Percentiles rank a stretch among this genome's conserved stretches.
Evolutionary conservation across 805 yeast genomes (phyloP).

Genomic region (Nakazawaea siamensis): DNA sequence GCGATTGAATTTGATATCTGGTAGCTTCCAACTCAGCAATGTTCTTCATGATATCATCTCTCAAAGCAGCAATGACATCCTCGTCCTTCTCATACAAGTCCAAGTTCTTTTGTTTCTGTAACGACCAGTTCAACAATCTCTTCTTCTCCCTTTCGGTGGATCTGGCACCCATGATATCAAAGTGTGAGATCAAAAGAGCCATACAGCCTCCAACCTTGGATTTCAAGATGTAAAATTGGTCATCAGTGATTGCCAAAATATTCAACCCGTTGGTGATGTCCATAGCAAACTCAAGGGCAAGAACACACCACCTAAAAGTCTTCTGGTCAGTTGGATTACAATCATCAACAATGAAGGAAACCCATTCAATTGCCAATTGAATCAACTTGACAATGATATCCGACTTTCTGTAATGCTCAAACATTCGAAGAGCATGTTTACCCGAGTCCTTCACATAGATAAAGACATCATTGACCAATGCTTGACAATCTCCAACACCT

Average conservation of each 20-base stretch:
- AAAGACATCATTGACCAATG: slow-evolving; percentile 65
- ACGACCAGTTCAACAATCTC: slow-evolving; percentile 44
- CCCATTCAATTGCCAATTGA: slow-evolving; percentile 80
- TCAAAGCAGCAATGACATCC: slow-evolving; percentile 46
- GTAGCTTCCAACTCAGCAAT: slow-evolving; percentile 55
- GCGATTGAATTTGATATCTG: slow-evolving; percentile 32
- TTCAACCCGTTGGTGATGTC: slow-evolving; percentile 87
- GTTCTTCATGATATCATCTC: slow-evolving; percentile 61
- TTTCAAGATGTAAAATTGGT: slow-evolving; percentile 63
- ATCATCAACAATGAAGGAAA: slow-evolving; percentile 86
- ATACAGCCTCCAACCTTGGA: slow-evolving; percentile 89
- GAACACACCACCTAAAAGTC: slow-evolving; percentile 94
- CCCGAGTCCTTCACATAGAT: slow-evolving; percentile 78
- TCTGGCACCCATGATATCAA: slow-evolving; percentile 97
- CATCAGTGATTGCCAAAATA: slow-evolving; percentile 70
- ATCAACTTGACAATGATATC: slow-evolving; percentile 65
- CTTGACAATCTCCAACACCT: slow-evolving; percentile 60
- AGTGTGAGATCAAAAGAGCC: slow-evolving; percentile 88
- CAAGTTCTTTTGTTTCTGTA: slow-evolving; percentile 45
- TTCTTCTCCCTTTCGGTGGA: slow-evolving; percentile 61
- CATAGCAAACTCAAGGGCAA: slow-evolving; percentile 94
- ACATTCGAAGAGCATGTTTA: slow-evolving; percentile 54
- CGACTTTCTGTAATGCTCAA: slow-evolving; percentile 60
- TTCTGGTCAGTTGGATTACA: slow-evolving; percentile 87
- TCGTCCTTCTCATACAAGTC: slow-evolving; percentile 49